These are phyloP conservation scores for Suhomyces yuchorum DNA, from an alignment of 1,139 yeast species.

Conservation along the genomic window DNA sequence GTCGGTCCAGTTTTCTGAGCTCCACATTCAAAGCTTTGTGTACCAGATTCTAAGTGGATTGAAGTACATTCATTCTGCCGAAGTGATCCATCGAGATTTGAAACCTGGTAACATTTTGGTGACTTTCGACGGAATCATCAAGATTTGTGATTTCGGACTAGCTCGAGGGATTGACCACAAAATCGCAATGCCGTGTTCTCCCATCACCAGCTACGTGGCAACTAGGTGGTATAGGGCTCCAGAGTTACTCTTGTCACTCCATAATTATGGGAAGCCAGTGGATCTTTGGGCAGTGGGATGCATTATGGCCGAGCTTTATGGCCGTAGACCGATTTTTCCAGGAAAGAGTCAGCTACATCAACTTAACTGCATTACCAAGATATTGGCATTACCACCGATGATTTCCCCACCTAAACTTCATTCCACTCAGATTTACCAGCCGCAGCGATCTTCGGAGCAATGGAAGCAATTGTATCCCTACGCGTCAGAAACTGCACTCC, in stretches of 20 bases:
- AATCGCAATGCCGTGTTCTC: slow-evolving; percentile 33
- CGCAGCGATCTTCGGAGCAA: slow-evolving; percentile 37
- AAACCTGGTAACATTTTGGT: slow-evolving; percentile 85
- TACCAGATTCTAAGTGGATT: slow-evolving; percentile 82
- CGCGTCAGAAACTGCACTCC: slow-evolving; percentile 52
- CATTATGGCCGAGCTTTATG: slow-evolving; percentile 73
- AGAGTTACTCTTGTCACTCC: slow-evolving; percentile 70
- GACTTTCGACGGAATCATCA: slow-evolving; percentile 67
- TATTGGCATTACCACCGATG: slow-evolving; percentile 61
- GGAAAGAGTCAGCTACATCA: slow-evolving; percentile 71
- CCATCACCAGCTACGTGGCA: slow-evolving; percentile 85
- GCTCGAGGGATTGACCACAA: slow-evolving; percentile 71
- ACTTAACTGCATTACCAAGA: slow-evolving; percentile 59
- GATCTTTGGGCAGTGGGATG: slow-evolving; percentile 87
- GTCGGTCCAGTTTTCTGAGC: slow-evolving; percentile 75
- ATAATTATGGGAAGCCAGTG: slow-evolving; percentile 56
- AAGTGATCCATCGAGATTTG: slow-evolving; percentile 80
- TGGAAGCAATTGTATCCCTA: slow-evolving; percentile 62
- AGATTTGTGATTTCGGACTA: slow-evolving; percentile 86
- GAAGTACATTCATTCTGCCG: slow-evolving; percentile 82
- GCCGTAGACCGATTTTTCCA: slow-evolving; percentile 69
- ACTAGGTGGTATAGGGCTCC: slow-evolving; percentile 97
- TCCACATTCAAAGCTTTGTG: slow-evolving; percentile 72
- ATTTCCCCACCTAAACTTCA: neutral
- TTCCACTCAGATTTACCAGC: slow-evolving; percentile 12